Conservation (phyloP, 2,329 filamentous ascomycete species). For the Metarhizium sp. region DNA sequence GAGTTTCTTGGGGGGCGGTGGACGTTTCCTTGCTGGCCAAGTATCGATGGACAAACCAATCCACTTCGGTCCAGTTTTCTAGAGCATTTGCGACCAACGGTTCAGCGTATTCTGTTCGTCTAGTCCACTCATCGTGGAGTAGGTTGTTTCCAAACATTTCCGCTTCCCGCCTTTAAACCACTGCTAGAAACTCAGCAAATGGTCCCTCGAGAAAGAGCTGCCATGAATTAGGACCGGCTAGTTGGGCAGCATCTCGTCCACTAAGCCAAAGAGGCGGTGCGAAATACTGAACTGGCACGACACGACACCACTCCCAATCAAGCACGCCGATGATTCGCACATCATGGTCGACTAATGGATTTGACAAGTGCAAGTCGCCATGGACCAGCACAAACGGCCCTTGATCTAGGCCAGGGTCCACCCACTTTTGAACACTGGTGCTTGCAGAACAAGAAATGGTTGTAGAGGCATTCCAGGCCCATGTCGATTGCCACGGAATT, state of each 20-base stretch:
- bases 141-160: not conserved
- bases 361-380: not conserved
- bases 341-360: not conserved
- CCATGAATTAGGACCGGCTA: not conserved
- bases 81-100: not conserved
- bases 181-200: not conserved
- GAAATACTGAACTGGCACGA: not conserved
- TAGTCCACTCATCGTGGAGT: not conserved
- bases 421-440: not conserved
- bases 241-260: not conserved
- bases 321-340: not conserved
- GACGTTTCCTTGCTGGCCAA: not conserved
- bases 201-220: not conserved
- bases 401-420: not conserved
- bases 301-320: not conserved
- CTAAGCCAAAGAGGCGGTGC: not conserved
- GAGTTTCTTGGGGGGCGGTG: not conserved
- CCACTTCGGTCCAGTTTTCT: slow-evolving; percentile 2
- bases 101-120: not conserved
- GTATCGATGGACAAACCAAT: not conserved
- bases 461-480: not conserved
- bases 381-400: not conserved
- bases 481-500: not conserved
- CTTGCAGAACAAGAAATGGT: not conserved
- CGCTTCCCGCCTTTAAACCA: not conserved